Conservation (phyloP, 495 filamentous ascomycete species). For the Aspergillus bridgeri region DNA sequence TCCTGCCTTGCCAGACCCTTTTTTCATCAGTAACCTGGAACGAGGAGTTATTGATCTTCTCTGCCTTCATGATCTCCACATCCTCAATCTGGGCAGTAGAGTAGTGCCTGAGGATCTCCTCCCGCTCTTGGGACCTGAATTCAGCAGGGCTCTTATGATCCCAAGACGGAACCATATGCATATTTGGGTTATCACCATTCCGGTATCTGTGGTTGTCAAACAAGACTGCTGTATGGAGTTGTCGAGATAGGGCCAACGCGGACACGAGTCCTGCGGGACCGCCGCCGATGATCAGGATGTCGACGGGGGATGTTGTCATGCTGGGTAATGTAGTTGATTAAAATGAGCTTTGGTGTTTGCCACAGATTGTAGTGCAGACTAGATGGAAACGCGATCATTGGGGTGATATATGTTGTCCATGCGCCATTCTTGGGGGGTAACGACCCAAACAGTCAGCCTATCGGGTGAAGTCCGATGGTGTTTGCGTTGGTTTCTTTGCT, state of each 20-base stretch:
- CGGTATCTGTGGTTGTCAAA: background rate
- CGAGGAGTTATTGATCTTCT: background rate
- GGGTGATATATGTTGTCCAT: too few species aligned
- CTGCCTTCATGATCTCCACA: background rate
- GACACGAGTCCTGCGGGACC: background rate
- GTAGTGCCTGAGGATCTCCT: background rate
- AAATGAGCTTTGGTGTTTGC: too few species aligned
- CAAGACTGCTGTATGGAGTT: background rate
- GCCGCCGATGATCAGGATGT: background rate
- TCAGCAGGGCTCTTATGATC: background rate
- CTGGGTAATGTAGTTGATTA: too few species aligned
- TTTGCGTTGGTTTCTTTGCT: too few species aligned
- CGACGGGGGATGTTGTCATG: background rate
- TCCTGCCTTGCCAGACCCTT: constrained; percentile 24
- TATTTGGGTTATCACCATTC: background rate
- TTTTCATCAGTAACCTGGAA: background rate
- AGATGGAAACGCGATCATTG: too few species aligned
- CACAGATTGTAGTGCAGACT: too few species aligned
- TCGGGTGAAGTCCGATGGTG: too few species aligned
- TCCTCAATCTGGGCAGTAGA: background rate
- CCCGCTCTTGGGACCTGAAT: background rate
- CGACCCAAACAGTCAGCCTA: too few species aligned
- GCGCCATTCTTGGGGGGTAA: too few species aligned
- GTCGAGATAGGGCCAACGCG: constrained; percentile 10
- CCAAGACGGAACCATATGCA: background rate